These are phyloP conservation scores for Imleria badia DNA, from an alignment of 768 basidiomycete genomes.

Conservation along the genomic window DNA sequence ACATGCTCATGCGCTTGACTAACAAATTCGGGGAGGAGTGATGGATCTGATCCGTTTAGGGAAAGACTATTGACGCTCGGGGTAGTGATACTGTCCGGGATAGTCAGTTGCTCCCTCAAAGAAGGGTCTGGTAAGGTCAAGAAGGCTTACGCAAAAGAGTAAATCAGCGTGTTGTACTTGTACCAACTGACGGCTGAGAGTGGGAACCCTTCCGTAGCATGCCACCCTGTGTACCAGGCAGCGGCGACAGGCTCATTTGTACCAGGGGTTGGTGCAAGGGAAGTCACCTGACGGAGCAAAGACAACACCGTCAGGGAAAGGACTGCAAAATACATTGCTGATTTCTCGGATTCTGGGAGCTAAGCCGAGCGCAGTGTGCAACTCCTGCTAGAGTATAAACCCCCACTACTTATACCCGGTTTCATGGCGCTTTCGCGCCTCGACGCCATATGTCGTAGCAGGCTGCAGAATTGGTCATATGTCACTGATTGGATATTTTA, in stretches of 20 bases:
- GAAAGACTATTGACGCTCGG: conserved; percentile 31
- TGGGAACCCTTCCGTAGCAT: conserved; percentile 50
- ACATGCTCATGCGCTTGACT: conserved; percentile 39
- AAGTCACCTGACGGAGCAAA: neutral
- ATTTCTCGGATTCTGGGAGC: neutral
- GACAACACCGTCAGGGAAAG: conserved; percentile 7
- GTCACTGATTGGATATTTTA: too few relatives aligned
- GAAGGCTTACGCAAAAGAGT: conserved; percentile 58
- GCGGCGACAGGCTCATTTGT: conserved; percentile 36
- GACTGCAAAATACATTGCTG: neutral
- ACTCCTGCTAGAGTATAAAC: neutral
- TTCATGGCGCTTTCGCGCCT: neutral
- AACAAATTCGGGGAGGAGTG: conserved; percentile 58
- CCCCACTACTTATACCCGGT: conserved; percentile 8
- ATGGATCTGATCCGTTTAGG: conserved; percentile 43
- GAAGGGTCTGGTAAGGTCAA: neutral
- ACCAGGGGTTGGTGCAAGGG: neutral
- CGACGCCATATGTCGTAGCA: neutral
- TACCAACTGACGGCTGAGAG: conserved; percentile 58
- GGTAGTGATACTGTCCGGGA: conserved; percentile 33
- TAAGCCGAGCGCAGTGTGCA: neutral
- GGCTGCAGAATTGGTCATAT: too few relatives aligned
- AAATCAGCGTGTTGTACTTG: conserved; percentile 72
- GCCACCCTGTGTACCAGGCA: conserved; percentile 50
- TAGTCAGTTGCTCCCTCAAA: neutral